Base-by-base conservation (phyloP, 768 basidiomycete genomes). In the Suillus placidus region DNA sequence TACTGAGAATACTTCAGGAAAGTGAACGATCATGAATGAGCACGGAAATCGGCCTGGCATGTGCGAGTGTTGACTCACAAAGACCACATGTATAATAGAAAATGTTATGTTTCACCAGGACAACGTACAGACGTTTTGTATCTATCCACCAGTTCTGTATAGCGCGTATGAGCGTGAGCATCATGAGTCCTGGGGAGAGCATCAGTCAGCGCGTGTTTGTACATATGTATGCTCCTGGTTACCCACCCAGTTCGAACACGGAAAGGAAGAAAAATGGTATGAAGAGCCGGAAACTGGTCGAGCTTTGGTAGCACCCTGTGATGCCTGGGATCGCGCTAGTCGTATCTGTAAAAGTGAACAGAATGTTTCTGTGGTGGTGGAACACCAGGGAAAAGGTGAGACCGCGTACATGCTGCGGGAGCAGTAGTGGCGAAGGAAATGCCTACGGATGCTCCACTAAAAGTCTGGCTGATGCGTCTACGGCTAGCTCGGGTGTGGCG, bases 251-350 rank as follows among this genome's bases (percentile, higher is more conserved):
- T 40, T 26, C 8, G 8, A 58, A 26, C 10, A 9, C 23, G 6
- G 23, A 23, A 13, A 58, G 16, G 6, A 58, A 38, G 18, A 58
- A 16, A 58, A 30, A 58, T 3, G 57, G 38, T 40, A 58, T 12
- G 26, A 40, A 58, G 57, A 40, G 26, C 23, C 12, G 5, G 23
- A 12, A 5, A 26, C 23, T 30, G 0, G 5, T 16, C 2, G 23
- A 5, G 23, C 57, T 40, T 6, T 18, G 26, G 57, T 40, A 58
- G 57, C 57, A 58, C 9, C 57, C 57, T 58, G 57, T 58, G 16
- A 58, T 58, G 4, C 56, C 14, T 14, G 56, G 56, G 4, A 58
- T 40, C 26, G 23, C 5, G 16, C 38, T 58, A 10, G 23, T 58
- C 5, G 23, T 9, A 58, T 40, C 57, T 58, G 26, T 12, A 4